Percentiles rank a stretch among this genome's conserved stretches.
These are phyloP conservation scores for Aquilaria agallochum DNA, from an alignment of 441 rosid species.

Conservation along the genomic window DNA sequence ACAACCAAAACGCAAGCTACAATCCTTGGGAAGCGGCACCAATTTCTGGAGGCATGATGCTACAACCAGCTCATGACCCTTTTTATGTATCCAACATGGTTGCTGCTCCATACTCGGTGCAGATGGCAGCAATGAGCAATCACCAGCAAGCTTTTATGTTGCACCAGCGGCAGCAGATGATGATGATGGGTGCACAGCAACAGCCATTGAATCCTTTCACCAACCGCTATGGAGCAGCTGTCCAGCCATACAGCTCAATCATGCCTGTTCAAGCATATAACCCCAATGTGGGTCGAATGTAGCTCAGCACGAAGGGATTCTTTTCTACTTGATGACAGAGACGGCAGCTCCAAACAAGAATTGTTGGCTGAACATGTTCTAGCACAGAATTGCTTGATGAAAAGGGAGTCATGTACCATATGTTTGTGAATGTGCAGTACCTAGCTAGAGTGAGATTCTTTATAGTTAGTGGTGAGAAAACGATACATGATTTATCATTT, in stretches of 20 bases:
- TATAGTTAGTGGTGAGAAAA: conserved; percentile 27
- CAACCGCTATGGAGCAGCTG: conserved; percentile 49
- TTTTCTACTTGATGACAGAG: conserved; percentile 15
- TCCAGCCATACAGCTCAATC: conserved; percentile 55
- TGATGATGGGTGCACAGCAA: conserved; percentile 38
- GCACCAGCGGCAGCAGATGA: conserved; percentile 51
- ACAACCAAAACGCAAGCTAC: conserved; percentile 68
- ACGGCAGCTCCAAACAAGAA: neutral
- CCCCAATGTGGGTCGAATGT: conserved; percentile 64
- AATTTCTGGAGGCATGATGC: conserved; percentile 53
- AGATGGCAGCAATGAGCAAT: conserved; percentile 74
- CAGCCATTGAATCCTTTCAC: conserved; percentile 61
- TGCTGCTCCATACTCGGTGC: conserved; percentile 64
- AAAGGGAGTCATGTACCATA: conserved; percentile 31
- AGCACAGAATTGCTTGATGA: conserved; percentile 11
- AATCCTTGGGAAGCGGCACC: conserved; percentile 79
- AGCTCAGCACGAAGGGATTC: conserved; percentile 10
- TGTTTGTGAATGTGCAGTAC: conserved; percentile 43
- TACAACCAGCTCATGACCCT: conserved; percentile 53
- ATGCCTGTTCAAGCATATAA: conserved; percentile 71
- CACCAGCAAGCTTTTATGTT: conserved; percentile 71
- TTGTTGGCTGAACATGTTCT: conserved; percentile 3
- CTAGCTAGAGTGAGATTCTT: conserved; percentile 39
- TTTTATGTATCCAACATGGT: conserved; percentile 54
- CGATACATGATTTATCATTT: conserved; percentile 14